phyloP scores from a whole-genome alignment of 257 asterid genomes.

The Solanum chmielewskii region DNA sequence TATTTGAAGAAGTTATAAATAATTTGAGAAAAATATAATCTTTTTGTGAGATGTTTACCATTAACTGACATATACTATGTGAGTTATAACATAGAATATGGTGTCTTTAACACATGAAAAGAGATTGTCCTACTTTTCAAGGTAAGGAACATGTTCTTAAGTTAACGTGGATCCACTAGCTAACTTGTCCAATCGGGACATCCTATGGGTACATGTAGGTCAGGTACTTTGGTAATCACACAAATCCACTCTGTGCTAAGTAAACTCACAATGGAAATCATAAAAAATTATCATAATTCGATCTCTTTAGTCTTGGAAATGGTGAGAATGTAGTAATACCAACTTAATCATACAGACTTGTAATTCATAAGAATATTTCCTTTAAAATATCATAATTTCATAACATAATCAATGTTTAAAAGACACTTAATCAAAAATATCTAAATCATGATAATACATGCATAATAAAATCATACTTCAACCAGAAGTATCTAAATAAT shows the following conservation, averaged over 20 bases:
- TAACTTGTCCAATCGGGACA: background rate
- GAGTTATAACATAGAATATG: background rate
- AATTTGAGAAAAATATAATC: background rate
- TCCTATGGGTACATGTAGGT: background rate
- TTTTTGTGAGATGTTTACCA: background rate
- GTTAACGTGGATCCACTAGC: background rate
- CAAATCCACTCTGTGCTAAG: background rate
- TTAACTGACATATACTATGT: background rate
- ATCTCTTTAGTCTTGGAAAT: background rate
- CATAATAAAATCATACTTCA: background rate
- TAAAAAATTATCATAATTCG: background rate
- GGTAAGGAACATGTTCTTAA: background rate
- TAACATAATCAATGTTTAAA: background rate
- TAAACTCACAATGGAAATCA: background rate
- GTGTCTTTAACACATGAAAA: background rate
- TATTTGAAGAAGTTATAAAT: too few species aligned
- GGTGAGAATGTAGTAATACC: background rate
- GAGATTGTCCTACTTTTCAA: background rate
- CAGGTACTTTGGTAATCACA: background rate
- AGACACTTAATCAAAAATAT: background rate
- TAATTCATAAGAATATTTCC: background rate
- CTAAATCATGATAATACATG: background rate
- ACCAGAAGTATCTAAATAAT: background rate
- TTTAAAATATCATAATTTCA: background rate
- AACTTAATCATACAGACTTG: background rate